Evolutionary conservation across 257 asterid species (phyloP).

Genomic region (Capsicum chinense): DNA sequence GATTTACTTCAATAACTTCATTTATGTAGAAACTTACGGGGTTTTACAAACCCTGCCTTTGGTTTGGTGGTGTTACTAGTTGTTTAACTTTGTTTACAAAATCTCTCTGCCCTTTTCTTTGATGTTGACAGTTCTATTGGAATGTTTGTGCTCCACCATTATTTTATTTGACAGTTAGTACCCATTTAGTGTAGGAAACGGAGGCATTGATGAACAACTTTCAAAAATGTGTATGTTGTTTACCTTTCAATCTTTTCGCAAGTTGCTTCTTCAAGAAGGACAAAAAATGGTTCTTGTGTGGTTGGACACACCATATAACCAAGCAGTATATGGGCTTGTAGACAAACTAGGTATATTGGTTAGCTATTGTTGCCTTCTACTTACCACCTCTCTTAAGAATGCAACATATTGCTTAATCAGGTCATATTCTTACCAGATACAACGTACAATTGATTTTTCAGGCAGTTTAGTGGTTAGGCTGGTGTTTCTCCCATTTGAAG

Average conservation of each 20-base stretch:
- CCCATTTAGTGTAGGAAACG: slow-evolving; percentile 61
- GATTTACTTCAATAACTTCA: background rate
- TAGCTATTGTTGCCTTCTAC: background rate
- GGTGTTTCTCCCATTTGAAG: slow-evolving; percentile 96
- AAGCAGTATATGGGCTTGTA: slow-evolving; percentile 96
- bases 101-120: background rate
- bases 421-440: slow-evolving; percentile 31
- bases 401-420: background rate
- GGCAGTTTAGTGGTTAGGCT: slow-evolving; percentile 99
- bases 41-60: slow-evolving; percentile 10
- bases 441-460: slow-evolving; percentile 50
- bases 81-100: background rate
- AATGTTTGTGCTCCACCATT: slow-evolving; percentile 10
- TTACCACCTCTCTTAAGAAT: slow-evolving; percentile 13
- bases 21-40: background rate
- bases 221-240: slow-evolving; percentile 78
- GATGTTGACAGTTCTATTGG: slow-evolving; percentile 19
- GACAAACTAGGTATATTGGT: slow-evolving; percentile 78
- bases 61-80: background rate
- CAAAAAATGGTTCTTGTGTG: slow-evolving; percentile 95
- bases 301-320: slow-evolving; percentile 97
- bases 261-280: slow-evolving; percentile 97
- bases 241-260: slow-evolving; percentile 85
- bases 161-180: slow-evolving; percentile 28
- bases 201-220: slow-evolving; percentile 66